These are phyloP conservation scores for Herpotrichia juniperi DNA, from an alignment of 2,329 filamentous ascomycete species.

Conservation along the genomic window DNA sequence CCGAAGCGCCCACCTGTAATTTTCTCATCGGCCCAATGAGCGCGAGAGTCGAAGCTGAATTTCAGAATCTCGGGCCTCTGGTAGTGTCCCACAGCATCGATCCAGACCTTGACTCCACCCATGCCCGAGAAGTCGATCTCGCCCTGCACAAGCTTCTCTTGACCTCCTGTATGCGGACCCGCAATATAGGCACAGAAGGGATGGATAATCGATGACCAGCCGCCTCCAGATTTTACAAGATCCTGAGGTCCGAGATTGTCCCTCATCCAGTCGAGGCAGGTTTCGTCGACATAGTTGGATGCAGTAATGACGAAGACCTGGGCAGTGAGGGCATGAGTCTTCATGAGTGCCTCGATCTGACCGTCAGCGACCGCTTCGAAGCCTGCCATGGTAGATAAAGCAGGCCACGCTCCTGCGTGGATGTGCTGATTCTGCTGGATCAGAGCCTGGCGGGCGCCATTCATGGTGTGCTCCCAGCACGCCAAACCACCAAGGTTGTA, in stretches of 20 bases:
- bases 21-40: constrained; percentile 39
- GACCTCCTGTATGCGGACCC: constrained; percentile 39
- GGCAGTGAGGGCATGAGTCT: constrained; percentile 52
- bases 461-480: constrained; percentile 49
- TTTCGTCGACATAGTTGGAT: constrained; percentile 51
- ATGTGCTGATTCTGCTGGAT: constrained; percentile 43
- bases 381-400: constrained; percentile 41
- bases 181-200: constrained; percentile 45
- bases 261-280: constrained; percentile 49
- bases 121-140: constrained; percentile 44
- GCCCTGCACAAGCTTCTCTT: constrained; percentile 41
- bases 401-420: constrained; percentile 48
- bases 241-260: constrained; percentile 44
- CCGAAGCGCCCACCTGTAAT: neutral
- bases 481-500: constrained; percentile 44
- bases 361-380: constrained; percentile 50
- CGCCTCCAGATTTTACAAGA: constrained; percentile 41
- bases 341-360: constrained; percentile 57
- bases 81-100: constrained; percentile 46
- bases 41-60: constrained; percentile 34
- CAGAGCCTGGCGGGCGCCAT: constrained; percentile 44
- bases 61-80: constrained; percentile 43
- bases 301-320: constrained; percentile 53
- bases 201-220: constrained; percentile 43
- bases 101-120: constrained; percentile 44